Conservation (phyloP, 2,329 filamentous ascomycete species). For the Endoconidiophora laricicola region DNA sequence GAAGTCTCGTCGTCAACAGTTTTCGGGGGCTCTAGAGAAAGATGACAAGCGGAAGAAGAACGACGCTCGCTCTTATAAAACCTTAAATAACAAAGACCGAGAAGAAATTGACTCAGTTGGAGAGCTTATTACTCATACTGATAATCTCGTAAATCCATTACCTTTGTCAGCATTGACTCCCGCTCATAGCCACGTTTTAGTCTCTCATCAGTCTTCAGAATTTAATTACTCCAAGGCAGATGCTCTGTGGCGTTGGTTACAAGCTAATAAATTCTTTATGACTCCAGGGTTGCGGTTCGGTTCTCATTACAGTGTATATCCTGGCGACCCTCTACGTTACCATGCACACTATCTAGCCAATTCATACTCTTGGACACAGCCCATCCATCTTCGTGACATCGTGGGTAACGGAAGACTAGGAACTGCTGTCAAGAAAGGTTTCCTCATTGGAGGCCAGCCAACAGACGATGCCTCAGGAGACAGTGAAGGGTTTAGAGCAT, state of each 20-base stretch:
- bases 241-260: conserved; percentile 65
- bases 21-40: conserved; percentile 2
- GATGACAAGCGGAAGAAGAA: conserved; percentile 9
- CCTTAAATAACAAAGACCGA: conserved; percentile 14
- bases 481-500: conserved; percentile 43
- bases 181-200: conserved; percentile 2
- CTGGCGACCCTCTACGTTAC: conserved; percentile 83
- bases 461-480: conserved; percentile 19
- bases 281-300: conserved; percentile 89
- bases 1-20: conserved; percentile 7
- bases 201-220: conserved; percentile 15
- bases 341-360: conserved; percentile 87
- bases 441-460: conserved; percentile 60
- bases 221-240: conserved; percentile 23
- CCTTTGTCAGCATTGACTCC: conserved; percentile 1
- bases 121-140: background rate
- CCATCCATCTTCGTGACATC: conserved; percentile 69
- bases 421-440: conserved; percentile 92
- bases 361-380: conserved; percentile 74
- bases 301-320: conserved; percentile 86
- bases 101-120: conserved; percentile 3
- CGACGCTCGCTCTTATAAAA: conserved; percentile 15
- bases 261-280: conserved; percentile 57
- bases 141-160: background rate
- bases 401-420: conserved; percentile 76